A percentile compares a stretch with the other conserved stretches of the same genome.
Conservation (phyloP, 768 basidiomycete genomes). For the Kwoniella mangroviensis region DNA sequence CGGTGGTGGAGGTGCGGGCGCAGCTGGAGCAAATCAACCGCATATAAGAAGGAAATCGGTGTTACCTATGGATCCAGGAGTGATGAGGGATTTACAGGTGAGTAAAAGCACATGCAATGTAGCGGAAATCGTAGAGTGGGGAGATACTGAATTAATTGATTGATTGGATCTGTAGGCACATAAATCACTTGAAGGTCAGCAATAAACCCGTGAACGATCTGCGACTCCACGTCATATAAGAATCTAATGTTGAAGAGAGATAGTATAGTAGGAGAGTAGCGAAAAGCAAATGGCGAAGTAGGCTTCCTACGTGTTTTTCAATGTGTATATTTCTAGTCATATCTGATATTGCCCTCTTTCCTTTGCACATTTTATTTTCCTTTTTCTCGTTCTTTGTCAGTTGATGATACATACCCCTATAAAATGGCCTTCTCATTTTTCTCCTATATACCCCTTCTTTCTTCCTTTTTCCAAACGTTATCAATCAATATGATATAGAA, state of each 20-base stretch:
- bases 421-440: background rate
- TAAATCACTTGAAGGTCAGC: slow-evolving; percentile 17
- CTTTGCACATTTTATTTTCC: too few species aligned
- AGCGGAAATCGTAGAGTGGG: background rate
- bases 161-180: slow-evolving; percentile 5
- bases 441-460: background rate
- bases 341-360: too few species aligned
- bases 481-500: background rate
- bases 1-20: background rate
- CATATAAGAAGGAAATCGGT: slow-evolving; percentile 95
- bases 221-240: too few species aligned
- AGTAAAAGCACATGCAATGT: background rate
- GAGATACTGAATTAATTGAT: background rate
- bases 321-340: background rate
- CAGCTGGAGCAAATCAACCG: slow-evolving; percentile 54
- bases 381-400: background rate
- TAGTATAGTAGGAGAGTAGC: background rate
- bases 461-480: background rate
- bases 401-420: background rate
- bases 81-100: slow-evolving; percentile 56
- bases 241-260: background rate
- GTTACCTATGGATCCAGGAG: slow-evolving; percentile 67
- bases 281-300: too few species aligned
- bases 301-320: background rate
- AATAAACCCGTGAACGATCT: background rate